phyloP scores from a whole-genome alignment of 2,329 filamentous ascomycete genomes.

The Acephala macrosclerotiorum region DNA sequence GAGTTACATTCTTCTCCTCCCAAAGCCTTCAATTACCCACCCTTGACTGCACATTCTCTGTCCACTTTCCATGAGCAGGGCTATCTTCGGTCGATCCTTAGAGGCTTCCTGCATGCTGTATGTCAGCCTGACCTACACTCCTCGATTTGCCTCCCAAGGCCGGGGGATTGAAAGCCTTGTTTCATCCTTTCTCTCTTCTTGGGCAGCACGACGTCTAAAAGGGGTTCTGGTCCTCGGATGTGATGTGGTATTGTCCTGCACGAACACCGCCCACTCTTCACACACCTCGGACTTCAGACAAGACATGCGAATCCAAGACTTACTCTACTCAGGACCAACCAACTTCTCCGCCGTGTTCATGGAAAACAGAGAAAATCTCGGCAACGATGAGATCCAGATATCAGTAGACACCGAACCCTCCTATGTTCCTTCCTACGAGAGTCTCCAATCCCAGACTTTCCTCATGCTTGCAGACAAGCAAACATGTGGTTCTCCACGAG shows the following conservation, averaged over 20 bases:
- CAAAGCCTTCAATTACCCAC: not conserved
- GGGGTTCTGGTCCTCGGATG: not conserved
- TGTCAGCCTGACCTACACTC: too few species aligned
- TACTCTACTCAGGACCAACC: slow-evolving; percentile 37
- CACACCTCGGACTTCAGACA: not conserved
- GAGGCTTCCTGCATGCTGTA: too few species aligned
- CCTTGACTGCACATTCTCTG: not conserved
- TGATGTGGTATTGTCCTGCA: not conserved
- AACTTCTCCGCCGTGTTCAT: slow-evolving; percentile 43
- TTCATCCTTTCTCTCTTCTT: too few species aligned
- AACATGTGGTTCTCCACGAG: slow-evolving; percentile 33
- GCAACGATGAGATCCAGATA: slow-evolving; percentile 36
- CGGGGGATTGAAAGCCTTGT: too few species aligned
- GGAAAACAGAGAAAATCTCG: slow-evolving; percentile 40
- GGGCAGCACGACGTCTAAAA: too few species aligned
- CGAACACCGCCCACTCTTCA: not conserved
- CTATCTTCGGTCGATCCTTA: too few species aligned
- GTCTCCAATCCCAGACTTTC: slow-evolving; percentile 40
- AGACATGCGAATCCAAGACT: slow-evolving; percentile 13
- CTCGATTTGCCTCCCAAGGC: too few species aligned
- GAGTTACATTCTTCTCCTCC: slow-evolving; percentile 2
- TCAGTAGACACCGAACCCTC: slow-evolving; percentile 36
- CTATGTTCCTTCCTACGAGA: slow-evolving; percentile 31
- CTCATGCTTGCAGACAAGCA: slow-evolving; percentile 38
- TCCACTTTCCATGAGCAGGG: too few species aligned